Evolutionary conservation across 306 rosid genomes (phyloP), one percentile per base, ranked within the genome.

Genomic region (Casuarina cunninghamiana): DNA sequence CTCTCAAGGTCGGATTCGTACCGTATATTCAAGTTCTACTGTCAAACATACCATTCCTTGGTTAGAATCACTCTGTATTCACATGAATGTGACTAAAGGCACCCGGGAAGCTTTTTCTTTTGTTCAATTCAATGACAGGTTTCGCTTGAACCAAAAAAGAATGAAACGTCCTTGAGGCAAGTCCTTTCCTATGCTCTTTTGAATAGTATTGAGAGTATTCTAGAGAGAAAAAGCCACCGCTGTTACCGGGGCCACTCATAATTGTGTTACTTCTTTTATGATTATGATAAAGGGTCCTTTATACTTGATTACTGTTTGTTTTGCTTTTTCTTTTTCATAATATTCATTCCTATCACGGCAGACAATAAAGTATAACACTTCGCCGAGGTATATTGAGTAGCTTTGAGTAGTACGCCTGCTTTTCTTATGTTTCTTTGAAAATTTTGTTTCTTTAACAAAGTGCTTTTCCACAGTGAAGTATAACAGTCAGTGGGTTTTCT

Each of bases 121-220:
- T 71, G 46, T 86, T 77, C 49, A 80, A 49, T 75, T 61, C 71
- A 61, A 74, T 73, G 65, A 32, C 16, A 55, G 10, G 16, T 43
- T 58, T 72, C 19, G 67, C 41, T 53, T 74, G 73, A 61, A 81
- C 78, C 71, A 44, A 74, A 73, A 54, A 53, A 46, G 68, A 39
- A 75, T 66, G 55, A 78, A 81, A 45, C 79, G 45, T 62, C 44
- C 70, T 53, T 45, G 32, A 66, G 67, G 62, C 69, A 75, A 82
- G 86, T 69, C 77, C 69, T 75, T 81, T 77, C 77, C 77, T 84
- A 81, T 83, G 83, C 84, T 83, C n/a, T 83, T 88, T 71, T 10
- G 63, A 26, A 1, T 57, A 70, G 80, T 75, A 26, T 26, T 26
- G 73, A 75, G 79, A 75, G 74, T 69, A 77, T 80, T 79, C 80